phyloP scores from a whole-genome alignment of 1,139 yeast species.

The Komagataea norvegica region DNA sequence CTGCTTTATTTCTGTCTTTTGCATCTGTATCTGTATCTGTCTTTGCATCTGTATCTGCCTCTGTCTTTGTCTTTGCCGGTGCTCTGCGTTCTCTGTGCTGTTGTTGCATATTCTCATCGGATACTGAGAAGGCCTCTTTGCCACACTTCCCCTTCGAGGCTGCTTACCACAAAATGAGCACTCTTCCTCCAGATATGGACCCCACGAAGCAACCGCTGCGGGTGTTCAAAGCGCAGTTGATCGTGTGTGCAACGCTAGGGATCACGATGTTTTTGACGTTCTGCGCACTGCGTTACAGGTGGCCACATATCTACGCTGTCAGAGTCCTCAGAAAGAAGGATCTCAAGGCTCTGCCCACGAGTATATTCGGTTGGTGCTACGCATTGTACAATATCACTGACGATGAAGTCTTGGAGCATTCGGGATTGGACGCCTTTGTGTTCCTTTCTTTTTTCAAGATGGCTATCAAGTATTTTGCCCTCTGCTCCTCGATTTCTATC shows the following conservation, averaged over 20 bases:
- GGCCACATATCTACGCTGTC: conserved; percentile 47
- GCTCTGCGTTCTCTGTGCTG: background rate
- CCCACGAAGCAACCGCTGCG: conserved; percentile 27
- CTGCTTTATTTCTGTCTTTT: background rate
- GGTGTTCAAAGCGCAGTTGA: conserved; percentile 37
- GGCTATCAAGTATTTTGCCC: conserved; percentile 58
- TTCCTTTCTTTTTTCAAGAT: conserved; percentile 75
- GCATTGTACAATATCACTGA: conserved; percentile 46
- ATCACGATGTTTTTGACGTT: conserved; percentile 40
- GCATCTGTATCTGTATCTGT: background rate
- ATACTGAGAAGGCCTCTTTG: too few species aligned
- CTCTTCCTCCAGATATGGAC: conserved; percentile 26
- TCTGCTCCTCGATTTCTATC: conserved; percentile 59
- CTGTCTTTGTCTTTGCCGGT: background rate
- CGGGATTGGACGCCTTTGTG: conserved; percentile 65
- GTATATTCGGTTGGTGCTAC: conserved; percentile 55
- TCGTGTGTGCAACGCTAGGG: conserved; percentile 40
- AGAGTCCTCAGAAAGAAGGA: conserved; percentile 24
- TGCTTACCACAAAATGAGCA: conserved; percentile 25
- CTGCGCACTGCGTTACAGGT: conserved; percentile 37
- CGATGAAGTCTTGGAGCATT: conserved; percentile 53
- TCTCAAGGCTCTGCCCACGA: conserved; percentile 34
- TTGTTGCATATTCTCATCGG: too few species aligned
- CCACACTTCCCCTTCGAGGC: too few species aligned
- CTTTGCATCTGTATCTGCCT: background rate